phyloP scores from a whole-genome alignment of 306 rosid species.

The Vicia sativa region DNA sequence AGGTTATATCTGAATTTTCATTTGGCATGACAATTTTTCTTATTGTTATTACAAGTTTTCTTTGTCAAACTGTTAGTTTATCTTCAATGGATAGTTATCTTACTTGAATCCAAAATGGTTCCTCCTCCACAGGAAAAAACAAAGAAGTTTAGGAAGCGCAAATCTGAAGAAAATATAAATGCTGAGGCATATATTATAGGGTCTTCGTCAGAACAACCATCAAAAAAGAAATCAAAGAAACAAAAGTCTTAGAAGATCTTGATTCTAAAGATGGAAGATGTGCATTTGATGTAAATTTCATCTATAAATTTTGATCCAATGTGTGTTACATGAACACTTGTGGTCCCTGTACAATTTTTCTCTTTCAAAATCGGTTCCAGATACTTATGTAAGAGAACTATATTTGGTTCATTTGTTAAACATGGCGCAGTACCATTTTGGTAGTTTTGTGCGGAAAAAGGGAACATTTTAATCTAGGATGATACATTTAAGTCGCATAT shows the following conservation, averaged over 20 bases:
- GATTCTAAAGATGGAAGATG: conserved; percentile 17
- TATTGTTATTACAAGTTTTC: neutral
- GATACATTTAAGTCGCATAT: too few relatives aligned
- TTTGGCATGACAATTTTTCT: neutral
- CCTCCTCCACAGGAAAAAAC: conserved; percentile 59
- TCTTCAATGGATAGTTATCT: conserved; percentile 20
- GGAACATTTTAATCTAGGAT: too few relatives aligned
- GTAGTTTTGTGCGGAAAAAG: neutral
- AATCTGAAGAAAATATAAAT: conserved; percentile 58
- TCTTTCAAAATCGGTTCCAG: neutral
- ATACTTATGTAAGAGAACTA: too few relatives aligned
- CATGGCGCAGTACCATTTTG: neutral
- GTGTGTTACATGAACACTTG: conserved; percentile 6
- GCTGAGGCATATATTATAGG: conserved; percentile 63
- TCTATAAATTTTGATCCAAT: conserved; percentile 21
- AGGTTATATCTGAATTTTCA: neutral
- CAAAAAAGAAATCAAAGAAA: conserved; percentile 65
- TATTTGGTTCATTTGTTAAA: conserved; percentile 5
- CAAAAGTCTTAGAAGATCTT: conserved; percentile 35
- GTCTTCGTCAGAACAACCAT: conserved; percentile 53
- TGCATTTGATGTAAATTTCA: conserved; percentile 21
- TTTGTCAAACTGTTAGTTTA: conserved; percentile 6
- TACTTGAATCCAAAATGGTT: conserved; percentile 19
- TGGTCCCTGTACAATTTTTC: neutral
- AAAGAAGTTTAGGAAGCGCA: conserved; percentile 62